Percentiles rank a stretch among this genome's conserved stretches.
Evolutionary conservation across 495 filamentous ascomycete species (phyloP).

Genomic region (Daldinia grandis): DNA sequence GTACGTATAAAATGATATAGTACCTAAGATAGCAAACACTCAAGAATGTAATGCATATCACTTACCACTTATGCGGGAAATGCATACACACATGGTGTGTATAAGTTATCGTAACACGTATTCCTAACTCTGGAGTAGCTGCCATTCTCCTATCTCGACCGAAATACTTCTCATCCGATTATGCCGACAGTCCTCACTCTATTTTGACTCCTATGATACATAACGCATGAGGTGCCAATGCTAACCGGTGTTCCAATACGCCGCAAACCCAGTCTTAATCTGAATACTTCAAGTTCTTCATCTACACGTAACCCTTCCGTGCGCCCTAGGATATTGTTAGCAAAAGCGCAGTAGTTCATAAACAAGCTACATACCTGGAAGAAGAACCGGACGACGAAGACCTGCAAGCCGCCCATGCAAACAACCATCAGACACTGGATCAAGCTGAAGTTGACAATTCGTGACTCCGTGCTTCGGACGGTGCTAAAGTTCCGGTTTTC

Average conservation of each 20-base stretch:
- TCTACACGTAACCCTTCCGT: constrained; percentile 67
- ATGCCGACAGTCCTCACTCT: constrained; percentile 21
- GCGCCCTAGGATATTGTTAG: constrained; percentile 55
- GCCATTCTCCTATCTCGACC: constrained; percentile 9
- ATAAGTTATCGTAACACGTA: not conserved
- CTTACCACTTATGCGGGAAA: not conserved
- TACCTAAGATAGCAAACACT: not conserved
- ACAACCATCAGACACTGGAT: constrained; percentile 93
- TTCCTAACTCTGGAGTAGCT: not conserved
- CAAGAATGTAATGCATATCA: not conserved
- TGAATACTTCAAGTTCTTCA: constrained; percentile 21
- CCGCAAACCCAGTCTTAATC: constrained; percentile 36
- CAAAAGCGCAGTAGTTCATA: not conserved
- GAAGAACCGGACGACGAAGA: constrained; percentile 98
- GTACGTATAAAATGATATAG: too few relatives aligned
- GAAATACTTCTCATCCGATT: constrained; percentile 13
- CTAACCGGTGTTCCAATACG: constrained; percentile 35
- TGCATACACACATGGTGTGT: not conserved
- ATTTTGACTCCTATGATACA: constrained; percentile 42
- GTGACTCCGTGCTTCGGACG: constrained; percentile 90
- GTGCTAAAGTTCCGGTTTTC: constrained; percentile 99
- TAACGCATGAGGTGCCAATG: constrained; percentile 25
- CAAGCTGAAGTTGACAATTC: constrained; percentile 97
- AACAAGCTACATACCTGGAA: constrained; percentile 74
- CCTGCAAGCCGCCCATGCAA: constrained; percentile 95